Conservation (phyloP, 805 yeast genomes). For the Hanseniaspora lindneri region DNA sequence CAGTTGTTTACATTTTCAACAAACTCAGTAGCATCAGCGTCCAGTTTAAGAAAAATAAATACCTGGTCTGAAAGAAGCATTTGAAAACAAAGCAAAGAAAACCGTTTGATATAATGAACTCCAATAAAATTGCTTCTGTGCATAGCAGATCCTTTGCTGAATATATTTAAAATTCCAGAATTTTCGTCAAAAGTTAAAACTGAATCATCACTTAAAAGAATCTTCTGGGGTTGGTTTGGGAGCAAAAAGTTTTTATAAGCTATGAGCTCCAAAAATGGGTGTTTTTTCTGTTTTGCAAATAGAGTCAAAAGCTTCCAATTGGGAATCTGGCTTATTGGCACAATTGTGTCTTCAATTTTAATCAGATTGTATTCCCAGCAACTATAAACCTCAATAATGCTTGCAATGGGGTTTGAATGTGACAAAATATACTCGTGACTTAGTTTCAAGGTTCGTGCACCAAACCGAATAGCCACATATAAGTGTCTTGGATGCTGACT, state of each 20-base stretch:
- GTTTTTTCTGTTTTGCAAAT: not conserved
- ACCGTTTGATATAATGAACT: too few species aligned
- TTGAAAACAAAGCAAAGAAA: too few species aligned
- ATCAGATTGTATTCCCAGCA: not conserved
- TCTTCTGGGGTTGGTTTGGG: not conserved
- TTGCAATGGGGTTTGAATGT: not conserved
- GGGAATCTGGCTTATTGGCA: not conserved
- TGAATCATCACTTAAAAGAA: not conserved
- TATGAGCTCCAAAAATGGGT: not conserved
- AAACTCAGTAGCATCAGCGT: not conserved
- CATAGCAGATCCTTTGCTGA: not conserved
- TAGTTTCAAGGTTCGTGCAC: not conserved
- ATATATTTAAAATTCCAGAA: not conserved
- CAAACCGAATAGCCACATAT: not conserved
- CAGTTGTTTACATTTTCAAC: not conserved
- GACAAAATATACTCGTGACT: not conserved
- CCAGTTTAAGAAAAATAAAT: not conserved
- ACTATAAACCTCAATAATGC: not conserved
- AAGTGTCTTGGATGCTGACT: not conserved
- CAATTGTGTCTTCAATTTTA: not conserved
- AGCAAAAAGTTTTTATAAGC: not conserved
- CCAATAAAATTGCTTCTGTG: conserved; percentile 1
- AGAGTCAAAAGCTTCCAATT: conserved; percentile 2
- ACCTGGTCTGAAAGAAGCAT: not conserved
- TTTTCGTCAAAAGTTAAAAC: conserved; percentile 1